Evolutionary conservation across 106 monocot genomes (phyloP), one percentile per base, ranked within the genome.

Genomic region (Dendrobium officinale): DNA sequence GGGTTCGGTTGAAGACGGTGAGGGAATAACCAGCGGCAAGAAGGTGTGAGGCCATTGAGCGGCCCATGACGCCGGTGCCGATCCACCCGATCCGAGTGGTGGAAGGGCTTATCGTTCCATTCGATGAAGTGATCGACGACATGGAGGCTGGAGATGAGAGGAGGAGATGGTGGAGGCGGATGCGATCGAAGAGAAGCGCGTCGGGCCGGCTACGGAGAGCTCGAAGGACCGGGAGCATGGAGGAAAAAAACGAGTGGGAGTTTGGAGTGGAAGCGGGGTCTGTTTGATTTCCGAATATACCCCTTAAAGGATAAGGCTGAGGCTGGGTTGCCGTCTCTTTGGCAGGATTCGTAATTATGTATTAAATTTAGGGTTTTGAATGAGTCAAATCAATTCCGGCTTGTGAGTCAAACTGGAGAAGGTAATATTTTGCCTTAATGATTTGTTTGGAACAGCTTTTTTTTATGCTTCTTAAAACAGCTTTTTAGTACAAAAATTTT

Each of bases 1-100:
- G 77, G 66, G 96, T 94, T 73, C 96, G 96, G 78, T 93, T 94
- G 85, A 92, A 97, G 68, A 92, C 92, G 66, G 92, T 94, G 83
- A 97, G 88, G 49, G 90, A 41, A 89, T 85, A 94, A 42, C 92
- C 96, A 5, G 90, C 90, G 74, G 88, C 67, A 66, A 97, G 80
- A 81, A 97, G 82, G 85, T 94, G 96, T 75, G 75, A 67, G 26
- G 96, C 94, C 96, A 97, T 97, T 85, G 84, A 83, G 24, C 58
- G 87, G 75, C 92, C 93, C 94, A 93, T 92, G 54, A 97, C 93
- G 8, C 90, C 92, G 40, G 94, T 94, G 78, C 92, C 97, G 79
- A 94, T 89, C 94, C 92, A 92, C 11, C 92, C 89, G 49, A 94
- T 73, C 26, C 91, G 87, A 64, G 93, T 93, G 70, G 80, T 82